Conservation (phyloP, 2,329 filamentous ascomycete genomes). For the Lecanicillium sp. region DNA sequence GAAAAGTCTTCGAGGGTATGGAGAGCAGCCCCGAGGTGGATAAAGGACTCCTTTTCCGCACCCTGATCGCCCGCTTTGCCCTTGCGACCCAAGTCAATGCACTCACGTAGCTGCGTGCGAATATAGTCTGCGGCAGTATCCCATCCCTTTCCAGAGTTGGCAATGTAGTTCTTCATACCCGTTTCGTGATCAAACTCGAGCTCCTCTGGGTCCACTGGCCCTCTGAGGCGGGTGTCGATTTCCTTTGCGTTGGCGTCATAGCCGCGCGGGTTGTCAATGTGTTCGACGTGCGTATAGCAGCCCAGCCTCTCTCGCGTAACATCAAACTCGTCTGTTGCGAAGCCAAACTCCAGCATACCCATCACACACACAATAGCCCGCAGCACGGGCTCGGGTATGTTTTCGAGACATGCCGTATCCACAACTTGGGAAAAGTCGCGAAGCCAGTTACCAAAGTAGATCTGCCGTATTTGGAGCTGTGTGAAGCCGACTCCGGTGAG, state of each 20-base stretch:
- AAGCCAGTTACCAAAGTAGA: constrained; percentile 34
- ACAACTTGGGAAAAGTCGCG: constrained; percentile 72
- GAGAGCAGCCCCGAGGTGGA: constrained; percentile 61
- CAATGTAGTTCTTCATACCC: constrained; percentile 96
- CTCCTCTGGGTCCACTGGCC: constrained; percentile 64
- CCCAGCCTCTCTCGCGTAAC: constrained; percentile 69
- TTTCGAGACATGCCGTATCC: constrained; percentile 44
- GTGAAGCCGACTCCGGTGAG: constrained; percentile 29
- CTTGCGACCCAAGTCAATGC: constrained; percentile 61
- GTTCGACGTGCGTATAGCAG: constrained; percentile 65
- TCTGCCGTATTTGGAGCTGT: constrained; percentile 26
- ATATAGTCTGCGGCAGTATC: constrained; percentile 79
- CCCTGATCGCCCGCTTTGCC: constrained; percentile 52
- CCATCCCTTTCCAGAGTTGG: constrained; percentile 66
- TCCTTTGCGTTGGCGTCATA: constrained; percentile 69
- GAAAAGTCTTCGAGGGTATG: constrained; percentile 60
- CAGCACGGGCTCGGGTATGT: constrained; percentile 18
- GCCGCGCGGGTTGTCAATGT: constrained; percentile 65
- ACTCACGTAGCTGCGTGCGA: constrained; percentile 57
- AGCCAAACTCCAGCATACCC: constrained; percentile 36
- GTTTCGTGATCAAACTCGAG: constrained; percentile 61
- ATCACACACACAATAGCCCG: constrained; percentile 21
- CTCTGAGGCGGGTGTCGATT: constrained; percentile 69
- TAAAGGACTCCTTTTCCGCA: constrained; percentile 56
- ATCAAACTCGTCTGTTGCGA: constrained; percentile 72